Evolutionary conservation across 73 alveolate species (phyloP), one percentile per base, ranked within the genome.

Genomic region (Paramecium octaurelia): DNA sequence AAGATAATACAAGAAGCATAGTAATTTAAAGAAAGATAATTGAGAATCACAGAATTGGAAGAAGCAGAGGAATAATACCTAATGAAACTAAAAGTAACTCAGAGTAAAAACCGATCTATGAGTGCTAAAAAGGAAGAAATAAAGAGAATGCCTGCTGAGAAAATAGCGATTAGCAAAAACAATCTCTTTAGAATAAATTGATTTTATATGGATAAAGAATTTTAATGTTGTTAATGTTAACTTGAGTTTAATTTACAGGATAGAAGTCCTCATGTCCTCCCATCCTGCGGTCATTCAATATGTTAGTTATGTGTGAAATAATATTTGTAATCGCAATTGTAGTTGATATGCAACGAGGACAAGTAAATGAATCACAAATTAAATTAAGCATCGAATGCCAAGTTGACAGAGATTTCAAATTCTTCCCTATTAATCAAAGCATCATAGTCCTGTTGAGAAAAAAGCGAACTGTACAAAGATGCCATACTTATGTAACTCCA

Each of bases 51-150:
- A 27, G 91, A 80, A 31, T 46, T 80, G 8, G 91, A 80, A 23
- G 43, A 40, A 12, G 73, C 24, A 43, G 91, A 80, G 8, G 43
- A 23, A 80, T 34, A 44, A 80, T 80, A 44, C 11, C 46, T 80
- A 10, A 44, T 24, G 21, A 40, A 80, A 42, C 75, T 80, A 46
- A 80, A 46, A 80, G 70, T 80, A 2, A 44, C 91, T 44, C 75
- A 80, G 24, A 80, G 54, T 48, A 42, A 80, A n/a, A 42, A 80
- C 18, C 20, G 91, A 44, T 40, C 91, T 40, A 42, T 80, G 57
- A 80, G 91, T 48, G 91, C 91, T 24, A 80, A 80, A 80, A 80
- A 46, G 11, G 91, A 80, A 20, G 91, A 80, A 50, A 80, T 80
- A 8, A 44, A 42, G 27, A 42, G 29, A 23, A 0, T 80, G 16